phyloP scores from a whole-genome alignment of 805 yeast genomes.

The Candida mattraensis region DNA sequence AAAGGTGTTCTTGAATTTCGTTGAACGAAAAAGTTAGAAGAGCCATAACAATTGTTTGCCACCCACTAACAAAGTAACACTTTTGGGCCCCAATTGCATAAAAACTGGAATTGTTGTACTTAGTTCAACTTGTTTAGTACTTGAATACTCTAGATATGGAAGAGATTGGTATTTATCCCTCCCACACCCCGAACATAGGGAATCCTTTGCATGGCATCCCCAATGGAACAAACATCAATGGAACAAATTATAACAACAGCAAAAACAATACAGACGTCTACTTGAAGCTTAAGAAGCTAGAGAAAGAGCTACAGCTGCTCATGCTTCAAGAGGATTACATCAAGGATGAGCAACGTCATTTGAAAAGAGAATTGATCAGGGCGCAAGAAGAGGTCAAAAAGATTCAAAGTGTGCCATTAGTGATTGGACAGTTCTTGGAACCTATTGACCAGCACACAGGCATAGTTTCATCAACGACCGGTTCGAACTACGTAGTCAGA shows the following conservation, averaged over 20 bases:
- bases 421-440: conserved; percentile 96
- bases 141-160: no score
- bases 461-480: conserved; percentile 95
- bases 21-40: conserved; percentile 9
- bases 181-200: conserved; percentile 29
- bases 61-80: no score
- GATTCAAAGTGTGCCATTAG: conserved; percentile 95
- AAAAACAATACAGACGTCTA: conserved; percentile 62
- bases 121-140: no score
- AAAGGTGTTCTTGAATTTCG: neutral
- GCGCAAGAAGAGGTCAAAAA: conserved; percentile 99
- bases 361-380: conserved; percentile 88
- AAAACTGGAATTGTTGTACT: no score
- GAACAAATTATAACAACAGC: conserved; percentile 17
- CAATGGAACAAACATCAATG: conserved; percentile 27
- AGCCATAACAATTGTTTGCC: conserved; percentile 16
- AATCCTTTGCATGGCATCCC: conserved; percentile 22
- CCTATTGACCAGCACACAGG: conserved; percentile 97
- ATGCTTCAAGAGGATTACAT: conserved; percentile 92
- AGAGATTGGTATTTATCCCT: conserved; percentile 54
- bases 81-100: no score
- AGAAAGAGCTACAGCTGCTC: conserved; percentile 84
- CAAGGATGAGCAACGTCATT: conserved; percentile 96
- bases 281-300: conserved; percentile 79
- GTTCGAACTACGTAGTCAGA: conserved; percentile 94